A percentile compares a stretch with the other conserved stretches of the same genome.
These are phyloP conservation scores for Euphorbia peplus DNA, from an alignment of 345 rosid species.

Conservation along the genomic window DNA sequence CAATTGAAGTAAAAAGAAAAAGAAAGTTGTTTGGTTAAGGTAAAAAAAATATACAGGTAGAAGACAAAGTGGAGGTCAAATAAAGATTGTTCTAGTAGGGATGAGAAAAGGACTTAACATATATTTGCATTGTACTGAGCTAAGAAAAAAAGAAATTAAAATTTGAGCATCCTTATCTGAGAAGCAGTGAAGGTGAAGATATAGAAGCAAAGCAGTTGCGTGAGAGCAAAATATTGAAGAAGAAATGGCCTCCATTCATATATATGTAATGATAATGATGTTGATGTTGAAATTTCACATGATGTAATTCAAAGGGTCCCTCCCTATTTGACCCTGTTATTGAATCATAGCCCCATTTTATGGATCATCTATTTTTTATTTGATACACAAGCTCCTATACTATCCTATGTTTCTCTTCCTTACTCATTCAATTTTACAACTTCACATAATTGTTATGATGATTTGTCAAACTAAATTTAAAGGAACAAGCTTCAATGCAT, in stretches of 20 bases:
- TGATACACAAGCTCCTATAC: neutral
- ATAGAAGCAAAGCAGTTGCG: slow-evolving; percentile 7
- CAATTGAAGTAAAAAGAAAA: too few relatives aligned
- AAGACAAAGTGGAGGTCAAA: neutral
- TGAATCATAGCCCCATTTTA: neutral
- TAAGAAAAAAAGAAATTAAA: neutral
- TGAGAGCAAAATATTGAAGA: slow-evolving; percentile 4
- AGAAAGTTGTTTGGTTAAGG: too few relatives aligned
- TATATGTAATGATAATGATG: slow-evolving; percentile 1
- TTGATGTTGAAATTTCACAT: neutral
- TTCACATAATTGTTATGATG: too few relatives aligned
- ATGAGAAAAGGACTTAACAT: slow-evolving; percentile 2
- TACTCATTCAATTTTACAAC: neutral
- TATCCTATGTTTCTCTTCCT: neutral
- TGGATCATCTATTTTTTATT: neutral
- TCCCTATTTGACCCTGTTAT: neutral
- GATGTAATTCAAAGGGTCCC: neutral
- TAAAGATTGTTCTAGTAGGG: neutral
- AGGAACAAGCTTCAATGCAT: neutral
- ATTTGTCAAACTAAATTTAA: too few relatives aligned
- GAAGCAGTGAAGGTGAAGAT: slow-evolving; percentile 8
- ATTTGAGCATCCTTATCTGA: slow-evolving; percentile 8
- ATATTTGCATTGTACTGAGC: neutral
- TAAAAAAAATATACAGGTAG: neutral
- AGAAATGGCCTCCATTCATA: neutral